These are phyloP conservation scores for Ploettnerulaceae sp. DNA, from an alignment of 2,329 filamentous ascomycete genomes.

Conservation along the genomic window DNA sequence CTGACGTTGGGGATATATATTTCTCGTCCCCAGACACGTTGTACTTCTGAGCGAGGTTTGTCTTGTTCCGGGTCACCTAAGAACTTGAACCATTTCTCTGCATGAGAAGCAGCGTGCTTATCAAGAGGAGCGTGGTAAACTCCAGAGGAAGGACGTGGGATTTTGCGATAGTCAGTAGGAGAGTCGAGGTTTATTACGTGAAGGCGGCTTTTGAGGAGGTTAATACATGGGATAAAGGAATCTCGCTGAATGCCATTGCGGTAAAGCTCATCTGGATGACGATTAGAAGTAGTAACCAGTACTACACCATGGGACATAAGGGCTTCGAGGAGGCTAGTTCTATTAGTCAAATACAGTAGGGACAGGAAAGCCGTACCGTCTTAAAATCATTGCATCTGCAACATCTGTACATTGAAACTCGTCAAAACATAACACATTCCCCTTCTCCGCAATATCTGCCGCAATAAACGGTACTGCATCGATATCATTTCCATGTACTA, in stretches of 20 bases:
- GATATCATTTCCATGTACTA: slow-evolving; percentile 80
- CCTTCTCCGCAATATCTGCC: slow-evolving; percentile 83
- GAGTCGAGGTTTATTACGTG: slow-evolving; percentile 93
- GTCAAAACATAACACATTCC: slow-evolving; percentile 90
- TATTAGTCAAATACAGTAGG: neutral
- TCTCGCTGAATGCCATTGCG: slow-evolving; percentile 96
- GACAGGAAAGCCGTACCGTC: slow-evolving; percentile 48
- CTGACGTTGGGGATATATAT: slow-evolving; percentile 84
- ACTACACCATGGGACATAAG: slow-evolving; percentile 98
- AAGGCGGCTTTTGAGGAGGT: slow-evolving; percentile 77
- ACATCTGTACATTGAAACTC: slow-evolving; percentile 99
- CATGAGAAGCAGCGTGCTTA: slow-evolving; percentile 69
- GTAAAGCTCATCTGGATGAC: slow-evolving; percentile 94
- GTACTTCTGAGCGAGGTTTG: slow-evolving; percentile 68
- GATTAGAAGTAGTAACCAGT: slow-evolving; percentile 90
- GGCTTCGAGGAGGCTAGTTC: slow-evolving; percentile 66
- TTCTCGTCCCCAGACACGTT: slow-evolving; percentile 88
- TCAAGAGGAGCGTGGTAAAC: slow-evolving; percentile 92
- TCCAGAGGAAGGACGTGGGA: slow-evolving; percentile 84
- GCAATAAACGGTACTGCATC: slow-evolving; percentile 90
- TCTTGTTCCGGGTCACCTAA: slow-evolving; percentile 79
- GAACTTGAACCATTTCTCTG: slow-evolving; percentile 93
- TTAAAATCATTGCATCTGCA: slow-evolving; percentile 95
- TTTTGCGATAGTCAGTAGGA: slow-evolving; percentile 94
- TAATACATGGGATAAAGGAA: slow-evolving; percentile 92